Percentiles rank a stretch among this genome's conserved stretches.
Conservation (phyloP, 2,329 filamentous ascomycete species). For the Fusarium sp. region DNA sequence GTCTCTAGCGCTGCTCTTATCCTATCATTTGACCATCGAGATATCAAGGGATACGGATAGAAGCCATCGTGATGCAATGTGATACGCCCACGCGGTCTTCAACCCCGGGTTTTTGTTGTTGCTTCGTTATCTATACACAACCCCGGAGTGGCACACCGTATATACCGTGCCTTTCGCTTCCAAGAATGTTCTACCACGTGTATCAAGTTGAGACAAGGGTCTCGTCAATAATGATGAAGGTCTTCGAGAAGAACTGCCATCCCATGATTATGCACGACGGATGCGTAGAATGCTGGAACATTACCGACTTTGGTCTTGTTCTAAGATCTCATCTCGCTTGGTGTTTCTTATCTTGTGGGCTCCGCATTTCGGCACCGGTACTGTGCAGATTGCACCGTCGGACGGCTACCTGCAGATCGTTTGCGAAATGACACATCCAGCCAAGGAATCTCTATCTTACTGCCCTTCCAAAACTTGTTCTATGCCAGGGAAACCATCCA, state of each 20-base stretch:
- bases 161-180: neutral
- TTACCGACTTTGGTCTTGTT: constrained; percentile 8
- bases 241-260: constrained; percentile 11
- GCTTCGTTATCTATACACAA: constrained; percentile 18
- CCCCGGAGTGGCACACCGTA: constrained; percentile 24
- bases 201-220: neutral
- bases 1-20: constrained; percentile 17
- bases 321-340: neutral
- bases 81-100: constrained; percentile 9
- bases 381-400: neutral
- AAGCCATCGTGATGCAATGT: constrained; percentile 16
- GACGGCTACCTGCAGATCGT: neutral
- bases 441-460: neutral
- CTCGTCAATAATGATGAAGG: neutral
- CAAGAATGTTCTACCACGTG: constrained; percentile 3
- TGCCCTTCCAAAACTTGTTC: constrained; percentile 2
- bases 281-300: neutral
- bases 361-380: neutral
- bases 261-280: constrained; percentile 5
- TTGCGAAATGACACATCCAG: neutral
- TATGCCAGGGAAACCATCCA: neutral
- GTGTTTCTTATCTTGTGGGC: neutral
- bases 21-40: constrained; percentile 38
- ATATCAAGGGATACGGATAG: constrained; percentile 20
- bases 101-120: neutral